Evolutionary conservation across 192 early-diverging fungal species (phyloP).

Genomic region (Coemansia reversa): DNA sequence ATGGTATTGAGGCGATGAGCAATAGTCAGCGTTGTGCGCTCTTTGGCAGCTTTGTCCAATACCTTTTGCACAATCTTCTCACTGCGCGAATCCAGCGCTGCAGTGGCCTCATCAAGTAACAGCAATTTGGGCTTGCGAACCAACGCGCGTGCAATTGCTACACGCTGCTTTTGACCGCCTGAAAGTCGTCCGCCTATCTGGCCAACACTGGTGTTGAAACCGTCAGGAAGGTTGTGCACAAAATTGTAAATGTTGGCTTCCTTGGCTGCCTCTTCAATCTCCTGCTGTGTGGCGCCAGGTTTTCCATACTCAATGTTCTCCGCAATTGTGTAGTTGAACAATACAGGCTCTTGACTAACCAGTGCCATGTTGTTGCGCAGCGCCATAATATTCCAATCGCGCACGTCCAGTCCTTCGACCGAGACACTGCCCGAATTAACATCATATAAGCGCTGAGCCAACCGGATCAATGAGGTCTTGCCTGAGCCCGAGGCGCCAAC

Average conservation of each 20-base stretch:
- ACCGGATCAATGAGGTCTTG: slow-evolving; percentile 66
- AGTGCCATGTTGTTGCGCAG: slow-evolving; percentile 75
- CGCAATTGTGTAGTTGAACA: slow-evolving; percentile 83
- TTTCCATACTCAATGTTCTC: slow-evolving; percentile 86
- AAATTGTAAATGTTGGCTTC: slow-evolving; percentile 75
- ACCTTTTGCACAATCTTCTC: slow-evolving; percentile 72
- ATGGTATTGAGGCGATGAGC: slow-evolving; percentile 74
- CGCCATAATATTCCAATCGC: slow-evolving; percentile 63
- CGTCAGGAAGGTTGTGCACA: slow-evolving; percentile 76
- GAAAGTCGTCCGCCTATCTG: slow-evolving; percentile 73
- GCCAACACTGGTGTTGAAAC: slow-evolving; percentile 83
- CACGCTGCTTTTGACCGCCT: slow-evolving; percentile 92
- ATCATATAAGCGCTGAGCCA: slow-evolving; percentile 82
- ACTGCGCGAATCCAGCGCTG: slow-evolving; percentile 67
- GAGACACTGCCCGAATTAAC: slow-evolving; percentile 50
- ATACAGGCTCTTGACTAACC: slow-evolving; percentile 86
- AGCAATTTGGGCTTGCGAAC: slow-evolving; percentile 83
- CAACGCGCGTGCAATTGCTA: slow-evolving; percentile 86
- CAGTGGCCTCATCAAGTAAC: slow-evolving; percentile 82
- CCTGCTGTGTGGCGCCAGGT: slow-evolving; percentile 57
- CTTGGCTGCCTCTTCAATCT: slow-evolving; percentile 60
- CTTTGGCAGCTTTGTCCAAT: slow-evolving; percentile 65
- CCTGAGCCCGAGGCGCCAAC: slow-evolving; percentile 85
- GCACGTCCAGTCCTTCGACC: slow-evolving; percentile 49
- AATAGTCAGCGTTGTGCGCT: slow-evolving; percentile 73